These are phyloP conservation scores for Haematococcus lacustris DNA, from an alignment of 139 green algal species.

Conservation along the genomic window DNA sequence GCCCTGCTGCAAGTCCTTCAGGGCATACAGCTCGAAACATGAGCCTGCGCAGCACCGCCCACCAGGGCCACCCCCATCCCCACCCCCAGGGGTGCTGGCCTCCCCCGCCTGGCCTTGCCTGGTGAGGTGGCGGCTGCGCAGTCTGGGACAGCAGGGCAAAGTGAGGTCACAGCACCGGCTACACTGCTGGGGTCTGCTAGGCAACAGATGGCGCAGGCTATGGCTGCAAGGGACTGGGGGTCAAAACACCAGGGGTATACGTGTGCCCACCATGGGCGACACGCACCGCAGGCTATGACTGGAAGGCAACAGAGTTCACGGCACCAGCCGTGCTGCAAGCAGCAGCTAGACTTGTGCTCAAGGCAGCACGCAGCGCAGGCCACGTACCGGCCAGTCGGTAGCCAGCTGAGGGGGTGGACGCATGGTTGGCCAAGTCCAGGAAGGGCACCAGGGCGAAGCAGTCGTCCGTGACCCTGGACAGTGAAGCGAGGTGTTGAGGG, in stretches of 20 bases:
- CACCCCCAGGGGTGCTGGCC: neutral
- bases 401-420: conserved; percentile 30
- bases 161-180: neutral
- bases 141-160: neutral
- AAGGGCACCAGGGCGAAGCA: conserved; percentile 53
- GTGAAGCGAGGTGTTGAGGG: neutral
- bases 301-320: neutral
- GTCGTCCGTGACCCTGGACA: conserved; percentile 16
- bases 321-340: neutral
- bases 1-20: conserved; percentile 22
- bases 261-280: neutral
- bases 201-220: too few species aligned
- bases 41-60: neutral
- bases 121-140: neutral
- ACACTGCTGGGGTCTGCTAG: neutral
- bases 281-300: neutral
- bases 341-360: neutral
- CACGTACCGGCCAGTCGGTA: conserved; percentile 25
- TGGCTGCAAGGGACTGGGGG: too few species aligned
- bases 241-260: too few species aligned
- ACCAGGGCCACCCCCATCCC: neutral
- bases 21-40: conserved; percentile 35
- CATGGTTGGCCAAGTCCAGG: conserved; percentile 57
- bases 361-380: neutral
- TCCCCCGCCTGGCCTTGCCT: neutral